Base-by-base conservation (phyloP, 1,284 basidiomycete genomes). In the Apiotrichum mycotoxinovorans region DNA sequence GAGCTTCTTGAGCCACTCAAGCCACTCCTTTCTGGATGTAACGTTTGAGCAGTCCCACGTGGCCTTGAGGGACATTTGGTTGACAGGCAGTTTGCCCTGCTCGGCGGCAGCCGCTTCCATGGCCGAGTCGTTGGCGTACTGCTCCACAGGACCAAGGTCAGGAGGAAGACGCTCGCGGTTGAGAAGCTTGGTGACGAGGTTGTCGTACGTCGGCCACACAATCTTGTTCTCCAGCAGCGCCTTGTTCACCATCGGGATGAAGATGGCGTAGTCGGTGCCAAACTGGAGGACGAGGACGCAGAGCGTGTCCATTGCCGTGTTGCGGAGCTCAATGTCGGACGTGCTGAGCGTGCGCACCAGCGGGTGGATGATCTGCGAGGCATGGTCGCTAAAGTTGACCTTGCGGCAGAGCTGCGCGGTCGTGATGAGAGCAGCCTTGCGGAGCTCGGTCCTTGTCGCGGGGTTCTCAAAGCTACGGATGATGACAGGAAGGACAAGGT, bases 351-450 rank as follows among this genome's bases (percentile, higher is more conserved):
- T 89, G 45, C 96, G 85, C 40, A 94, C 88, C 17, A 99, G 82
- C 2, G 96, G 95, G 70, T 98, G 96, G 25, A 99, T 91, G 68
- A 98, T 97, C 46, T 95, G 85, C 20, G 93, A 96, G 10, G 95
- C 93, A 69, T 98, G 94, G 71, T 98, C 96, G n/a, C 91, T 94
- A 72, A 99, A 97, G 78, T 98, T 98, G 68, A 98, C 92, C 63
- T 95, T 86, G 63, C 88, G 84, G 17, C 92, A 93, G 20, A 99
- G 79, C 30, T 90, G 89, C 44, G 93, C 93, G 20, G 98, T 89
- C 0, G 92, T 95, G 61, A 89, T 85, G 48, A 98, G 88, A 0
- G 95, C 94, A 46, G 87, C 85, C 75, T 91, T 92, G 43, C 95
- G 86, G 46, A 98, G 79, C 30, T 84, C 79, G 1, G 84, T 83